These are phyloP conservation scores for Lathyrus sativus DNA, from an alignment of 306 rosid genomes.

Conservation along the genomic window DNA sequence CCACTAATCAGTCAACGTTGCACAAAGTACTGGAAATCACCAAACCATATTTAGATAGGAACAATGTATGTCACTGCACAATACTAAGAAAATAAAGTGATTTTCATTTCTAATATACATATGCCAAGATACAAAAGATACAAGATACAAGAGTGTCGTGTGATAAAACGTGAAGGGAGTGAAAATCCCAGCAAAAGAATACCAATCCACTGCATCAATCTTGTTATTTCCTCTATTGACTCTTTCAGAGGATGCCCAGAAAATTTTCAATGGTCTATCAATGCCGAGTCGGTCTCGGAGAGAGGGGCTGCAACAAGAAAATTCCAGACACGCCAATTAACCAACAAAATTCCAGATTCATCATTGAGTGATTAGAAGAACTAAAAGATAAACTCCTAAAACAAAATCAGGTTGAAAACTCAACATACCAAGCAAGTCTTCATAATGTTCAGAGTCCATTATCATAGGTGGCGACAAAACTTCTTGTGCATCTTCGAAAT, in stretches of 20 bases:
- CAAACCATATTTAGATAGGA: slow-evolving; percentile 22
- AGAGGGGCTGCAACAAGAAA: slow-evolving; percentile 83
- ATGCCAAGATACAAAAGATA: slow-evolving; percentile 46
- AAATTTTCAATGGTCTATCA: slow-evolving; percentile 81
- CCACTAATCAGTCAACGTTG: slow-evolving; percentile 25
- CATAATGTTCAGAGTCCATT: slow-evolving; percentile 90
- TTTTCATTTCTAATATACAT: slow-evolving; percentile 41
- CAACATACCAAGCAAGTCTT: slow-evolving; percentile 91
- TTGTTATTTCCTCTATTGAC: slow-evolving; percentile 21
- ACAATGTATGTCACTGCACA: slow-evolving; percentile 31
- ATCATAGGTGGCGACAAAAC: slow-evolving; percentile 91
- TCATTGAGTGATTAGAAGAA: slow-evolving; percentile 11
- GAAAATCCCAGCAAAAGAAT: slow-evolving; percentile 41
- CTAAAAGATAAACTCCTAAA: slow-evolving; percentile 24
- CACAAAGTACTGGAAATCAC: slow-evolving; percentile 35
- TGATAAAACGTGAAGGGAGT: slow-evolving; percentile 42
- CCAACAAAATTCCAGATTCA: not conserved
- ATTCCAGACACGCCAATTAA: slow-evolving; percentile 25
- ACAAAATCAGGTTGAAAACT: slow-evolving; percentile 32
- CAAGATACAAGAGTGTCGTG: slow-evolving; percentile 51
- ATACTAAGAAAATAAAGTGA: slow-evolving; percentile 30
- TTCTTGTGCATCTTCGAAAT: slow-evolving; percentile 77
- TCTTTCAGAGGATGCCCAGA: slow-evolving; percentile 36
- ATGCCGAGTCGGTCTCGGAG: slow-evolving; percentile 90
- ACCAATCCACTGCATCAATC: slow-evolving; percentile 43